These are phyloP conservation scores for Populus simonii DNA, from an alignment of 345 rosid genomes.

Conservation along the genomic window DNA sequence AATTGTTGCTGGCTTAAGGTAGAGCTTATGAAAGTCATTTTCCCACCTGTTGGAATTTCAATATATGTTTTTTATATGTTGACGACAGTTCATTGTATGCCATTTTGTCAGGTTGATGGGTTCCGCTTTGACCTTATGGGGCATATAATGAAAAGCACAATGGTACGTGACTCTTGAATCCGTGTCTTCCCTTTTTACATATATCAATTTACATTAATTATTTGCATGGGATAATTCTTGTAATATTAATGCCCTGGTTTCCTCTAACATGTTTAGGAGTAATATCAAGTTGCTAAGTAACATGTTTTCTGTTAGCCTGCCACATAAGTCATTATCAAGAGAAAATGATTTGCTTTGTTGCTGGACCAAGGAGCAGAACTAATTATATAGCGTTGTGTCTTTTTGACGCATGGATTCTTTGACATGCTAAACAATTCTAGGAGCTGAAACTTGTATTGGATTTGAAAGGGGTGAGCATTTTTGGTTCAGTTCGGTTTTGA, in stretches of 20 bases:
- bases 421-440: not conserved
- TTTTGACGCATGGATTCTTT: not conserved
- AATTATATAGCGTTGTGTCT: not conserved
- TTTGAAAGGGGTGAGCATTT: not conserved
- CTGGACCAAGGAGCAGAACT: not conserved
- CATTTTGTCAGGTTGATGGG: constrained; percentile 76
- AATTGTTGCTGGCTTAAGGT: not conserved
- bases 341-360: not conserved
- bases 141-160: constrained; percentile 82
- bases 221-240: not conserved
- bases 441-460: not conserved
- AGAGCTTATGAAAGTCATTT: not conserved
- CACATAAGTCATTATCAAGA: not conserved
- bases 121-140: constrained; percentile 99
- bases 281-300: not conserved
- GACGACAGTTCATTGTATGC: constrained; percentile 13
- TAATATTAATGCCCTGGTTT: not conserved
- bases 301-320: not conserved
- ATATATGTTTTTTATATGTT: constrained; percentile 8
- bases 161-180: constrained; percentile 50
- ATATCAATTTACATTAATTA: not conserved
- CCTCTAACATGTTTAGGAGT: not conserved
- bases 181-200: not conserved
- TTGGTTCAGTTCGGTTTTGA: too few species aligned
- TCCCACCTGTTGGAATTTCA: not conserved